Base-by-base conservation (phyloP, 2,329 filamentous ascomycete species). In the Sclerotinia minor region DNA sequence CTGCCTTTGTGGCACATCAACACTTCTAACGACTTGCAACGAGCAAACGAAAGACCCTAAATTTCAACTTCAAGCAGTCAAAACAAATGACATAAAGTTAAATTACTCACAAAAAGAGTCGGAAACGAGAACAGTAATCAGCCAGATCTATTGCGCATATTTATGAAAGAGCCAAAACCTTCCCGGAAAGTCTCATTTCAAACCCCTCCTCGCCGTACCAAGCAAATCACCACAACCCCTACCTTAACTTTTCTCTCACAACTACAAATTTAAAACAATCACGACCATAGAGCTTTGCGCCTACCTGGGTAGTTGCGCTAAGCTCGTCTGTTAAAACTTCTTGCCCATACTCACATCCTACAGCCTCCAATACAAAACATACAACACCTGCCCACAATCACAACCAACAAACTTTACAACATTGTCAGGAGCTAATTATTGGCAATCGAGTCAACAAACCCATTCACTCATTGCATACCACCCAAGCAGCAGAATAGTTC, bases 301-400 rank as follows among this genome's bases (percentile, higher is more conserved):
- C 59, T 61, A 61, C 59, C n/a, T 38, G 26, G 45, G 59, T 61
- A 61, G 59, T 8, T 61, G 59, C 59, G 59, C 59, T 61, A n/a
- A 61, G 59, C 45, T 61, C 45, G 32, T 24, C 45, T 38, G 11
- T 32, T 26, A 26, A 35, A 21, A 38, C 59, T 24, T 38, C 19
- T 21, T 32, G 26, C 63, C 45, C 50, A 49, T 38, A 49, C 29
- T 35, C 19, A 57, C 13, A 45, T 19, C 38, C 50, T 45, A 57
- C 49, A 32, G 19, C 26, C 50, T 57, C 24, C 26, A 35, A 61
- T 7, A 21, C 26, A 26, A 45, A 61, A 26, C 59, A 50, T 19
- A 24, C n/a, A 50, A 61, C 58, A 17, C 44, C 29, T 35, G 35
- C 45, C 17, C 26, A 32, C 57, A 61, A 29, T 29, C 29, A 29